A percentile compares a stretch with the other conserved stretches of the same genome.
Conservation (phyloP, 345 rosid genomes). For the Aquilaria malaccensis region DNA sequence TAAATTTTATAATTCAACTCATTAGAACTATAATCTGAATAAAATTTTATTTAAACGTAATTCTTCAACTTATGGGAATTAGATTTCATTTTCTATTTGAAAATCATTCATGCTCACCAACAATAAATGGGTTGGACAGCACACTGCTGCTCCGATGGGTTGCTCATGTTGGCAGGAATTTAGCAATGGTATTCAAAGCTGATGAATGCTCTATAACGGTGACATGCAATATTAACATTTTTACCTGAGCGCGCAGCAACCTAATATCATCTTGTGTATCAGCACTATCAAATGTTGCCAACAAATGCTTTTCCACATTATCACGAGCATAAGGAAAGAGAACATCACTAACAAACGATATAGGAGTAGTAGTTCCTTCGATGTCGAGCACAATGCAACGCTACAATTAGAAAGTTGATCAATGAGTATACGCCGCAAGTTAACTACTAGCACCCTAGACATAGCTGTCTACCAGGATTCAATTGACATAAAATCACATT, state of each 20-base stretch:
- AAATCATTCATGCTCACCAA: no score
- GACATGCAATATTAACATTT: slow-evolving; percentile 9
- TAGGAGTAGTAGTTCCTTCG: slow-evolving; percentile 97
- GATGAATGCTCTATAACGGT: no score
- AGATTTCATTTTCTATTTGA: no score
- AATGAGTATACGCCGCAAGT: background rate
- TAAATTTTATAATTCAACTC: no score
- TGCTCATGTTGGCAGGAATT: no score
- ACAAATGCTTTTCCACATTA: slow-evolving; percentile 79
- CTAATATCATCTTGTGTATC: slow-evolving; percentile 80
- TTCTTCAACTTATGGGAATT: no score
- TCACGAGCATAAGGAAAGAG: slow-evolving; percentile 90
- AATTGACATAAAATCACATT: background rate
- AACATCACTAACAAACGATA: slow-evolving; percentile 84
- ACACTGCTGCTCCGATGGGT: no score
- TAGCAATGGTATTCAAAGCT: no score
- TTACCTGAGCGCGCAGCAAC: slow-evolving; percentile 70
- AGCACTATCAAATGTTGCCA: slow-evolving; percentile 55
- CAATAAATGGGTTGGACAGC: no score
- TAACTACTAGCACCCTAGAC: no score
- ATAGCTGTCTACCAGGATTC: background rate
- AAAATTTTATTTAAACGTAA: no score
- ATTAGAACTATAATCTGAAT: no score
- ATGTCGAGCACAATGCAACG: slow-evolving; percentile 84
- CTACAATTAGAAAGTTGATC: slow-evolving; percentile 41